A percentile compares a stretch with the other conserved stretches of the same genome.
These are phyloP conservation scores for Erigeron canadensis DNA, from an alignment of 129 eudicot genomes.

Conservation along the genomic window DNA sequence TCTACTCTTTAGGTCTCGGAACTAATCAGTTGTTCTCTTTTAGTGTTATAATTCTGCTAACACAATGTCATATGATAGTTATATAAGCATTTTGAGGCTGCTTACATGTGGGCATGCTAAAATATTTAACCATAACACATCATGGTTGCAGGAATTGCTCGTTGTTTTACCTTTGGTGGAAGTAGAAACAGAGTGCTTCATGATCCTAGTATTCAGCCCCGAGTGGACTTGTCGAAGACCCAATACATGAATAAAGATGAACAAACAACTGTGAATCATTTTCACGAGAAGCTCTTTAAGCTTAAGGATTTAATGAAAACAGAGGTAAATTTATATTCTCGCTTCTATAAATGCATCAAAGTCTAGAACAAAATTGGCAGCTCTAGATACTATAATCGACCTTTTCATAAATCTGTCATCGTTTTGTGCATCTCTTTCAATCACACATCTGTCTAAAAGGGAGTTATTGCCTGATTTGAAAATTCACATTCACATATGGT, in stretches of 20 bases:
- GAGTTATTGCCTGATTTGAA: no score
- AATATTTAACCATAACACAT: not conserved
- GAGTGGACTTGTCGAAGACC: constrained; percentile 76
- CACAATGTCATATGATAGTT: not conserved
- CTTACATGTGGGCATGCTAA: not conserved
- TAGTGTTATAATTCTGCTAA: not conserved
- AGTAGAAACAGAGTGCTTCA: constrained; percentile 78
- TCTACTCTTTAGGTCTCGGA: not conserved
- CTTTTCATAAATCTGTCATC: not conserved
- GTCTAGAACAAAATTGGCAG: not conserved
- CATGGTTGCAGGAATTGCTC: constrained; percentile 67
- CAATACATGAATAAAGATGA: constrained; percentile 80
- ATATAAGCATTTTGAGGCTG: not conserved
- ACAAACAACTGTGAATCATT: constrained; percentile 91
- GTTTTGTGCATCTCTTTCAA: no score
- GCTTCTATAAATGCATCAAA: not conserved
- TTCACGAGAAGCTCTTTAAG: constrained; percentile 94
- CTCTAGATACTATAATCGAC: not conserved
- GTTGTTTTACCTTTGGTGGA: constrained; percentile 98
- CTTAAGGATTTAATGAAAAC: constrained; percentile 93
- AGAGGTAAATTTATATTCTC: constrained; percentile 38
- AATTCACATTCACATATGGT: no score
- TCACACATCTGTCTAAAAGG: no score
- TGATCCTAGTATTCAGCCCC: constrained; percentile 71
- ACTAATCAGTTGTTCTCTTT: not conserved